Base-by-base conservation (phyloP, 2,329 filamentous ascomycete species). In the Aureobasidium sp. region DNA sequence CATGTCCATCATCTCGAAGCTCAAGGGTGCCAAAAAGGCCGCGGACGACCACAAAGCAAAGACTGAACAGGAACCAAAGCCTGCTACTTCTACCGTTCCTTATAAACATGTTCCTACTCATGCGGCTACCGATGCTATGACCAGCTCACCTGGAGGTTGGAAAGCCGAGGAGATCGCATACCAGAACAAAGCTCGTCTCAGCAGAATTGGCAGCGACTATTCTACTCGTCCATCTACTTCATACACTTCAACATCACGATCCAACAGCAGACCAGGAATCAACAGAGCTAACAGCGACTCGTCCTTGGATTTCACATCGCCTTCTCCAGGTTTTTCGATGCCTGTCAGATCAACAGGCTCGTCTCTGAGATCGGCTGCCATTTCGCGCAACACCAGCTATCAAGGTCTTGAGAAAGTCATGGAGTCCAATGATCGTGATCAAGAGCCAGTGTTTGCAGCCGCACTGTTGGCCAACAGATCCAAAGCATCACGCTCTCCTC, bases 1-100 rank as follows among this genome's bases (percentile, higher is more conserved):
- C 41, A 74, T 75, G 73, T 66, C 71, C 24, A 68, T 72, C 48
- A 71, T 73, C 61, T 69, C 69, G 5, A 71, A 68, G 59, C 61
- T 70, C 57, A 73, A 69, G 65, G 71, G 69, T 43, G 67, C 67
- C 57, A 71, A 70, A 50, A 70, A 71, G 59, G 69, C 68, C 17
- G 64, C 66, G 44, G 65, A 67, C 8, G 65, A 71, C 47, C 68
- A 71, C 47, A 68, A 71, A 51, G 67, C 66, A 60, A 63, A 63
- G 20, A 61, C 63, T 1, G 48, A 44, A 46, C 41, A 53, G 43
- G 59, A 39, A 29, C 56, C 44, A 5, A 60, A 60, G 46, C 53
- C 53, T 46, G 13, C 34, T 15, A 17, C 44, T 34, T 6, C 32
- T 20, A 32, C 55, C 15, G 43, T 15, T 36, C 68, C 68, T 8